Evolutionary conservation across 768 basidiomycete species (phyloP).

Genomic region (Hygrocybe coccinea): DNA sequence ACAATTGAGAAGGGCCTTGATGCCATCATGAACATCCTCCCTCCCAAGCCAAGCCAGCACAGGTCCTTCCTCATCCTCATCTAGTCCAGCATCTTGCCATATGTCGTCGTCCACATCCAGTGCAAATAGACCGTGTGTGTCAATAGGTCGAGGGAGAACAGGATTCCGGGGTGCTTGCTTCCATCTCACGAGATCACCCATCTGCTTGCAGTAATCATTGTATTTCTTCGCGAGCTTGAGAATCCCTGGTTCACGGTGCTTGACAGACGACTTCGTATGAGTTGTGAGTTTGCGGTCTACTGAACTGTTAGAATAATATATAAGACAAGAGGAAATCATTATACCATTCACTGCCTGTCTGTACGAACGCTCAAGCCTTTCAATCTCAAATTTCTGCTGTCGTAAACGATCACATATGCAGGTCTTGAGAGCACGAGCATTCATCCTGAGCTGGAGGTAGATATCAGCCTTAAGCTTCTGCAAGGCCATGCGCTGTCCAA

Average conservation of each 20-base stretch:
- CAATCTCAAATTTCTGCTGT: neutral
- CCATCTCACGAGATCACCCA: constrained; percentile 17
- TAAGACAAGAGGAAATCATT: neutral
- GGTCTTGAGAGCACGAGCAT: constrained; percentile 3
- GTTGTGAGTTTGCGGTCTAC: constrained; percentile 24
- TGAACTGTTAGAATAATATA: neutral
- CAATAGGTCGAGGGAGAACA: constrained; percentile 20
- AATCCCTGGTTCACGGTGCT: constrained; percentile 26
- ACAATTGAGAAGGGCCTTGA: constrained; percentile 23
- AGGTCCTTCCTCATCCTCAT: constrained; percentile 14
- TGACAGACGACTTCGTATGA: constrained; percentile 25
- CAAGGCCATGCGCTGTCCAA: neutral
- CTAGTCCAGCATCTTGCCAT: constrained; percentile 26
- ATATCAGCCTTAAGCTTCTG: neutral
- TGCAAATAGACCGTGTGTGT: constrained; percentile 19
- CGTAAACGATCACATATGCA: neutral
- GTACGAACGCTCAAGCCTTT: neutral
- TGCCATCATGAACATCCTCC: constrained; percentile 24
- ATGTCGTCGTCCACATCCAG: constrained; percentile 36
- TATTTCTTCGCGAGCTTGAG: constrained; percentile 19
- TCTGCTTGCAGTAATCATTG: constrained; percentile 25
- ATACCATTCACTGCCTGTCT: neutral
- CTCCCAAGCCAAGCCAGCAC: constrained; percentile 27
- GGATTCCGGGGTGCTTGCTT: constrained; percentile 21
- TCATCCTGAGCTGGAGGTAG: neutral